Conservation (phyloP, 306 rosid species). For the Trifolium subterraneum region DNA sequence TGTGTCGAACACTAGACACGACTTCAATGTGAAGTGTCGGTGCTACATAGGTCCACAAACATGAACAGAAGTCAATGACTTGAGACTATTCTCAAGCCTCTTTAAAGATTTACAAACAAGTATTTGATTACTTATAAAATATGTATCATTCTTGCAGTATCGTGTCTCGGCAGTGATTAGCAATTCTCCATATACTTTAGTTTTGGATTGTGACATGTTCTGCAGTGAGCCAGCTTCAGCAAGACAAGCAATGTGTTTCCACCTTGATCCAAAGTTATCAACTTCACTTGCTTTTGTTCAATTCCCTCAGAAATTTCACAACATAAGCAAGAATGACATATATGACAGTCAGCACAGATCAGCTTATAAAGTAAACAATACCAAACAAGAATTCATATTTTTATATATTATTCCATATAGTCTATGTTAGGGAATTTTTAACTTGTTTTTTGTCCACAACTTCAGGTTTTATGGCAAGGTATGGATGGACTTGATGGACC, state of each 20-base stretch:
- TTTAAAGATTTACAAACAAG: constrained; percentile 6
- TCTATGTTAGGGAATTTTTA: constrained; percentile 15
- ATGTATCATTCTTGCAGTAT: constrained; percentile 48
- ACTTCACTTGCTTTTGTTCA: constrained; percentile 69
- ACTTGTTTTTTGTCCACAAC: neutral
- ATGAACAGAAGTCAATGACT: constrained; percentile 10
- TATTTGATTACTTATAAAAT: neutral
- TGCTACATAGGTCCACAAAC: neutral
- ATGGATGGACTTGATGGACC: constrained; percentile 72
- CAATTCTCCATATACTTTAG: constrained; percentile 67
- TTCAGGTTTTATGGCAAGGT: constrained; percentile 56
- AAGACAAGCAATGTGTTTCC: constrained; percentile 72
- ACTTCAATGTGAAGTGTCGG: neutral
- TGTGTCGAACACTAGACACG: neutral
- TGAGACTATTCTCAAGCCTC: neutral
- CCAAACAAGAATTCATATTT: constrained; percentile 16
- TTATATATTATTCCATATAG: constrained; percentile 1
- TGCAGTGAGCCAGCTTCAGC: constrained; percentile 72
- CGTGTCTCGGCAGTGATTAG: constrained; percentile 72
- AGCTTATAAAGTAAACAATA: constrained; percentile 31
- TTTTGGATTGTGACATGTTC: constrained; percentile 81
- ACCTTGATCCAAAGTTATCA: constrained; percentile 68
- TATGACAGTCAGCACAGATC: constrained; percentile 64
- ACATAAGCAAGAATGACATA: constrained; percentile 61
- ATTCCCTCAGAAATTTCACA: constrained; percentile 68